These are phyloP conservation scores for Globisporangium cystogenes DNA, from an alignment of 352 stramenopile genomes.

Conservation along the genomic window DNA sequence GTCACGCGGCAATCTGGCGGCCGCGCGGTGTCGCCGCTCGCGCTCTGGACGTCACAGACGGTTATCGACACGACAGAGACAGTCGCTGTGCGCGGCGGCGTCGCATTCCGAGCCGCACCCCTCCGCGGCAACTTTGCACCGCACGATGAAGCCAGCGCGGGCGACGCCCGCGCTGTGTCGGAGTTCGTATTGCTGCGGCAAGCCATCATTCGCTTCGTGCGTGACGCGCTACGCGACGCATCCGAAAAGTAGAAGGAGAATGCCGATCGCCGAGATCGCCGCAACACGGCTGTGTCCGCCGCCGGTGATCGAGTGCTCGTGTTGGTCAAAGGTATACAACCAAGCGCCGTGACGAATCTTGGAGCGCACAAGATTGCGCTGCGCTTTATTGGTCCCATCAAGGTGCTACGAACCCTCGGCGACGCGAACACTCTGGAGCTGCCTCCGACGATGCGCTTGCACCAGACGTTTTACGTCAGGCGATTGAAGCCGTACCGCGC, in stretches of 20 bases:
- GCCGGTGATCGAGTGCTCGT: slow-evolving; percentile 14
- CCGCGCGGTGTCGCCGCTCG: no score
- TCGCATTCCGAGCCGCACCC: background rate
- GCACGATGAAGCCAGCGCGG: background rate
- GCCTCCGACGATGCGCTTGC: background rate
- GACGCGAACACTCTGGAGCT: background rate
- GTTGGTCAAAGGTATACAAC: background rate
- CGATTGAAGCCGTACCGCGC: background rate
- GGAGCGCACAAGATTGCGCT: background rate
- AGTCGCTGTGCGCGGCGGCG: background rate
- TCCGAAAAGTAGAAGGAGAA: slow-evolving; percentile 22
- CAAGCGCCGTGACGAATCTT: background rate
- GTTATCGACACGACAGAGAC: no score
- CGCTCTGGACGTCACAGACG: no score
- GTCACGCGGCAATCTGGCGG: no score
- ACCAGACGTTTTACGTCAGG: background rate
- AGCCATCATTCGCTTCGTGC: slow-evolving; percentile 15
- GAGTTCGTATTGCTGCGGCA: slow-evolving; percentile 9
- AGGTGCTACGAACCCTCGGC: background rate
- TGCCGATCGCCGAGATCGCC: slow-evolving; percentile 1
- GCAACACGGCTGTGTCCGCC: slow-evolving; percentile 4
- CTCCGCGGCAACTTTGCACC: slow-evolving; percentile 3
- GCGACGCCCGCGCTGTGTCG: background rate
- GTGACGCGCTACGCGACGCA: slow-evolving; percentile 11
- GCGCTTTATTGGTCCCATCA: background rate